Percentiles rank a stretch among this genome's conserved stretches.
Conservation (phyloP, 1,284 basidiomycete genomes). For the Heliocybe sulcata region DNA sequence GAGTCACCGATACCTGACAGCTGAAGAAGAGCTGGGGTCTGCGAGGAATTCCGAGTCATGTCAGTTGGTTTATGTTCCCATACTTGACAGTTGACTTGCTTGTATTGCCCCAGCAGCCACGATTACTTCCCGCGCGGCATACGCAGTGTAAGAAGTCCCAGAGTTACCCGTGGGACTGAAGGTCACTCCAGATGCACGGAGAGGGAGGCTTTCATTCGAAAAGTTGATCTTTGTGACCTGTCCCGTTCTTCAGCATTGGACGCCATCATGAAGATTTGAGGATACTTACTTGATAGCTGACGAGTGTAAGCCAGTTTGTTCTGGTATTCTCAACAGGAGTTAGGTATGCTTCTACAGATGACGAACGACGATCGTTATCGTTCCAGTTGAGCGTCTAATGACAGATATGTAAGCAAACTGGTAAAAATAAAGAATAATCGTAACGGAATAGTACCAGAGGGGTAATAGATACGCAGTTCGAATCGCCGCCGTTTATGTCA, state of each 20-base stretch:
- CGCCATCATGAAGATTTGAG: neutral
- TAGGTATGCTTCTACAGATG: slow-evolving; percentile 34
- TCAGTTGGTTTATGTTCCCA: slow-evolving; percentile 29
- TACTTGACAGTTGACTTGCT: neutral
- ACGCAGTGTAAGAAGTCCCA: slow-evolving; percentile 9
- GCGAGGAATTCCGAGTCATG: slow-evolving; percentile 30
- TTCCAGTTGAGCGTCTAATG: slow-evolving; percentile 25
- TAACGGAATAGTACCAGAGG: slow-evolving; percentile 27
- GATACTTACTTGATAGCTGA: slow-evolving; percentile 19
- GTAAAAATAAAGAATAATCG: neutral
- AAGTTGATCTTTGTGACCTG: slow-evolving; percentile 18
- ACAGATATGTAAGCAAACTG: slow-evolving; percentile 1
- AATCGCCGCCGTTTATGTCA: slow-evolving; percentile 50
- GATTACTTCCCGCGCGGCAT: slow-evolving; percentile 21
- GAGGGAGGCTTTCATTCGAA: slow-evolving; percentile 1
- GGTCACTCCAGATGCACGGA: slow-evolving; percentile 11
- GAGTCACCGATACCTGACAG: slow-evolving; percentile 34
- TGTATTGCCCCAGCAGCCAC: slow-evolving; percentile 23
- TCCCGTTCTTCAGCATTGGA: slow-evolving; percentile 15
- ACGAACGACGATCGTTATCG: slow-evolving; percentile 25
- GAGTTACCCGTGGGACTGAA: slow-evolving; percentile 9
- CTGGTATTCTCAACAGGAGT: slow-evolving; percentile 27
- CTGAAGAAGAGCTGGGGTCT: slow-evolving; percentile 7
- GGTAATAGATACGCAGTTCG: slow-evolving; percentile 49
- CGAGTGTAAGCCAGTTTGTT: slow-evolving; percentile 27